A percentile compares a stretch with the other conserved stretches of the same genome.
Conservation (phyloP, 495 filamentous ascomycete species). For the Xylaria telfairii region DNA sequence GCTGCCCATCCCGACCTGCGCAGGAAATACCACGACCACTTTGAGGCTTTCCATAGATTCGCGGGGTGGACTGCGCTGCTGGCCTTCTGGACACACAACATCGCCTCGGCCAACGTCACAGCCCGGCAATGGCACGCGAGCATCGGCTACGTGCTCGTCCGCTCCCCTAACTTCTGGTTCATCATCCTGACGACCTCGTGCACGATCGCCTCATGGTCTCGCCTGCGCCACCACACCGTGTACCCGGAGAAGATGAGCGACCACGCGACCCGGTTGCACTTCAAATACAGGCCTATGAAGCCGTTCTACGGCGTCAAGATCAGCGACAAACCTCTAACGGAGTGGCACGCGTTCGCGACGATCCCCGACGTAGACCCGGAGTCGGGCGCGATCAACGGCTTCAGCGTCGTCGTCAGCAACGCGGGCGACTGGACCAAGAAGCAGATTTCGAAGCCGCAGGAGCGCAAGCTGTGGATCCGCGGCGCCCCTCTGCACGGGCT, state of each 20-base stretch:
- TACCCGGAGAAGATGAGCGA: constrained; percentile 67
- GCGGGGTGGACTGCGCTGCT: constrained; percentile 66
- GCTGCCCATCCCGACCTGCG: constrained; percentile 61
- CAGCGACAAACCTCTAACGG: constrained; percentile 65
- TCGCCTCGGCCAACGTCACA: constrained; percentile 61
- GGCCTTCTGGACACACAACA: constrained; percentile 70
- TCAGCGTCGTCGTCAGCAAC: constrained; percentile 75
- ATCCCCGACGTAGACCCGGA: constrained; percentile 62
- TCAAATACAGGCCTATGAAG: constrained; percentile 61
- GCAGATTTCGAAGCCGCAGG: constrained; percentile 66
- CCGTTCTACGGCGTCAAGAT: constrained; percentile 60
- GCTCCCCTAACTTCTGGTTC: constrained; percentile 72
- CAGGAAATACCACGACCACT: constrained; percentile 63
- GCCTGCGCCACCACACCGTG: constrained; percentile 66
- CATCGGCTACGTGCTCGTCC: constrained; percentile 50
- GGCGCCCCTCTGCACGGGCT: constrained; percentile 68
- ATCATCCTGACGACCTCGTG: constrained; percentile 64
- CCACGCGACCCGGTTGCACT: constrained; percentile 76
- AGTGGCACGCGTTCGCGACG: constrained; percentile 85
- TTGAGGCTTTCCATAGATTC: constrained; percentile 72
- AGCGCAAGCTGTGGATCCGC: constrained; percentile 59
- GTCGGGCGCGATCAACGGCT: constrained; percentile 58
- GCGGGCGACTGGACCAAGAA: constrained; percentile 84
- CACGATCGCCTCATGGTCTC: constrained; percentile 71
- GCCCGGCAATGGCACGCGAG: constrained; percentile 57